Percentiles rank a stretch among this genome's conserved stretches.
Evolutionary conservation across 306 rosid species (phyloP).

Genomic region (Inga laurina): DNA sequence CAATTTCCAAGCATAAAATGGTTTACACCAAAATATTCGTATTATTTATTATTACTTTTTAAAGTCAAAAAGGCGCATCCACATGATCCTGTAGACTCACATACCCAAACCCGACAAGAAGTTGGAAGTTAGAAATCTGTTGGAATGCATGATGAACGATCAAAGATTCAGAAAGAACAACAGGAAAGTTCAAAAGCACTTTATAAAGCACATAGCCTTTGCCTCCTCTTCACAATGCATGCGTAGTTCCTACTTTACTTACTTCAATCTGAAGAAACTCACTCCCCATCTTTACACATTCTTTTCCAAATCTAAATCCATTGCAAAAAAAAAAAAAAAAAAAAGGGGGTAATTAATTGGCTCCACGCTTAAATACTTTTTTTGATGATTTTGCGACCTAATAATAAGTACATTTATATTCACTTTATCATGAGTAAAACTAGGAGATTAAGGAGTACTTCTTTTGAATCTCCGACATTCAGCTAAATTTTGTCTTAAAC

Average conservation of each 20-base stretch:
- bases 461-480: conserved; percentile 44
- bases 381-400: conserved; percentile 33
- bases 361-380: conserved; percentile 46
- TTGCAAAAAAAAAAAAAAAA: background rate
- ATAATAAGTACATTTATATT: conserved; percentile 14
- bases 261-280: conserved; percentile 41
- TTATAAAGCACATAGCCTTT: conserved; percentile 21
- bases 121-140: conserved; percentile 61
- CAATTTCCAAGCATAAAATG: background rate
- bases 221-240: conserved; percentile 37
- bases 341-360: conserved; percentile 18
- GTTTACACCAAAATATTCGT: background rate
- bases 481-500: conserved; percentile 41
- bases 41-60: background rate
- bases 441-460: conserved; percentile 20
- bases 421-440: conserved; percentile 16
- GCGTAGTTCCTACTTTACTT: conserved; percentile 38
- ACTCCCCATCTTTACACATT: background rate
- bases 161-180: conserved; percentile 30
- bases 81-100: conserved; percentile 26
- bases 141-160: conserved; percentile 45
- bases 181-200: conserved; percentile 20
- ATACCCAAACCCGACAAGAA: conserved; percentile 44
- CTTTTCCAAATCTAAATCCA: conserved; percentile 24
- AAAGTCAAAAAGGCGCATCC: conserved; percentile 41